Evolutionary conservation across 108 stramenopile genomes (phyloP).

Genomic region (Fragilaria radians): DNA sequence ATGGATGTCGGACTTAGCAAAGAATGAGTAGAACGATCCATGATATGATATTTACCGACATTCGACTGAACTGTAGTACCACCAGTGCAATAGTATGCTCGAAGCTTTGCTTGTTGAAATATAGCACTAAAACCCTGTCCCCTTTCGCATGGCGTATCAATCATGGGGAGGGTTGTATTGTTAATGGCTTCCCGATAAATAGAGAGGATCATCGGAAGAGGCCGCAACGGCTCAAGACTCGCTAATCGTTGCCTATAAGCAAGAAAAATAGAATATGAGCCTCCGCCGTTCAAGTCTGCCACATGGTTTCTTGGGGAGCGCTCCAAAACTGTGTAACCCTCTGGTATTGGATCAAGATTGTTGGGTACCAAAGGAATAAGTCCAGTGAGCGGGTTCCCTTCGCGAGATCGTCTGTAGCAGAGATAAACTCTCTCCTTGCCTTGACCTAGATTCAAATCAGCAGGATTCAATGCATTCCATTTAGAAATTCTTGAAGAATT

Average conservation of each 20-base stretch:
- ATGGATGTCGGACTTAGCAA: constrained; percentile 71
- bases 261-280: constrained; percentile 46
- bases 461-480: constrained; percentile 9
- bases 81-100: constrained; percentile 79
- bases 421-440: constrained; percentile 57
- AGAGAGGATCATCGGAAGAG: constrained; percentile 64
- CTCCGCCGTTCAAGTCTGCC: constrained; percentile 42
- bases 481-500: neutral
- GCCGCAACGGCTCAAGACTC: constrained; percentile 73
- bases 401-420: constrained; percentile 79
- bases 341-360: constrained; percentile 60
- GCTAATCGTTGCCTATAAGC: constrained; percentile 79
- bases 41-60: constrained; percentile 78
- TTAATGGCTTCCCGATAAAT: constrained; percentile 14
- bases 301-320: constrained; percentile 66
- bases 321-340: constrained; percentile 82
- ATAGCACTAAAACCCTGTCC: neutral
- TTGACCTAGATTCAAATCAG: constrained; percentile 44
- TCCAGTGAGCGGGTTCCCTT: constrained; percentile 84
- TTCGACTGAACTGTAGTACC: constrained; percentile 59
- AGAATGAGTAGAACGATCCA: constrained; percentile 82
- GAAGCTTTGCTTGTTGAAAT: constrained; percentile 15
- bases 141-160: neutral
- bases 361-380: constrained; percentile 58
- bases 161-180: neutral